These are phyloP conservation scores for Amanita thiersii DNA, from an alignment of 768 basidiomycete species.

Conservation along the genomic window DNA sequence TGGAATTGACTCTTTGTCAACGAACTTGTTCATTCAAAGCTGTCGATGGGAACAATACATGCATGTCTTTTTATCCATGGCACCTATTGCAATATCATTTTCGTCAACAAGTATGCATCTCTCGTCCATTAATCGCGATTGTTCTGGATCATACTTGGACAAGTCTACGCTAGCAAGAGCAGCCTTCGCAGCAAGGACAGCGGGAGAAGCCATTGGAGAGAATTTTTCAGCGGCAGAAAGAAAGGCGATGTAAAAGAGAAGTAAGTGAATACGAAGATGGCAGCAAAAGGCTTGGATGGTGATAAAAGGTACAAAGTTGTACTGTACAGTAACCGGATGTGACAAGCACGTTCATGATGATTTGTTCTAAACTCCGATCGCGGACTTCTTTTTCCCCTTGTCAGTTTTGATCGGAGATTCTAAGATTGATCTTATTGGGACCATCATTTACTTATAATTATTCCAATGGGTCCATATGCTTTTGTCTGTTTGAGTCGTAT, in stretches of 20 bases:
- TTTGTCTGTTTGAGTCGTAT: constrained; percentile 51
- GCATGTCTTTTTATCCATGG: constrained; percentile 96
- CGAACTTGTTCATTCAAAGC: neutral
- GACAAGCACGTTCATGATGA: too few relatives aligned
- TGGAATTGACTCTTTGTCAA: constrained; percentile 21
- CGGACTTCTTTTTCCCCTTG: too few relatives aligned
- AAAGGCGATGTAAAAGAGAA: constrained; percentile 4
- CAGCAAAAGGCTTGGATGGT: too few relatives aligned
- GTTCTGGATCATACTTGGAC: constrained; percentile 82
- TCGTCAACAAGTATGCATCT: constrained; percentile 89
- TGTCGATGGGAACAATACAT: constrained; percentile 19
- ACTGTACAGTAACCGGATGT: too few relatives aligned
- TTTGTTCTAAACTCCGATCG: too few relatives aligned
- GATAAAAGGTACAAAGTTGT: too few relatives aligned
- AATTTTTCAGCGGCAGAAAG: constrained; percentile 9
- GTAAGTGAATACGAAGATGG: constrained; percentile 3
- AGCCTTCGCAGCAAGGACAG: constrained; percentile 52
- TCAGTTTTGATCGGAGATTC: too few relatives aligned
- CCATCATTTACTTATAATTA: constrained; percentile 19
- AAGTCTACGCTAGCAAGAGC: constrained; percentile 72
- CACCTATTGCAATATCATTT: constrained; percentile 76
- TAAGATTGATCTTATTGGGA: too few relatives aligned
- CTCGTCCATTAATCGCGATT: constrained; percentile 95
- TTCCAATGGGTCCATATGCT: constrained; percentile 47
- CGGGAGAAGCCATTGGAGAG: constrained; percentile 50